These are phyloP conservation scores for Metschnikowia lunata DNA, from an alignment of 805 yeast species.

Conservation along the genomic window DNA sequence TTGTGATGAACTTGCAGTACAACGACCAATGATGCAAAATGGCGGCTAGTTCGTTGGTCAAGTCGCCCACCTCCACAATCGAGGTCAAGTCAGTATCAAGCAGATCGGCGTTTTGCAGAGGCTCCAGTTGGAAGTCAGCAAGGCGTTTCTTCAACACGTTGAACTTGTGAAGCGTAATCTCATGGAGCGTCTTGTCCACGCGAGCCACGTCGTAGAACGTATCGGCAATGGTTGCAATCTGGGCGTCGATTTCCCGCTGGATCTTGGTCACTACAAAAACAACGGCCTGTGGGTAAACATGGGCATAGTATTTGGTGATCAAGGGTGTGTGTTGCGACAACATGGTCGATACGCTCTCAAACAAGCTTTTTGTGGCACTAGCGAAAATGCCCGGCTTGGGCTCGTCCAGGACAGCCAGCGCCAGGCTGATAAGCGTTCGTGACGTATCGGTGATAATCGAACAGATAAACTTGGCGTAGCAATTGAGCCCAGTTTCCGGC, in stretches of 20 bases:
- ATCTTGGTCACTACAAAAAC: constrained; percentile 64
- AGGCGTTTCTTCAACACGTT: constrained; percentile 21
- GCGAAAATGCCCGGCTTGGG: constrained; percentile 51
- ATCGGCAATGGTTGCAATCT: constrained; percentile 82
- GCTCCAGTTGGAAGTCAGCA: constrained; percentile 4
- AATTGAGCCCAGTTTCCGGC: constrained; percentile 63
- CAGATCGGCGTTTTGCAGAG: constrained; percentile 12
- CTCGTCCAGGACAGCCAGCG: constrained; percentile 21
- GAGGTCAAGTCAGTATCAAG: constrained; percentile 40
- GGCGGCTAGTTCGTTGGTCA: constrained; percentile 65
- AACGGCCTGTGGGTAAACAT: constrained; percentile 54
- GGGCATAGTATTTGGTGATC: constrained; percentile 60
- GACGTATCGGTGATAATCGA: constrained; percentile 77
- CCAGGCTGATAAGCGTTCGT: constrained; percentile 53
- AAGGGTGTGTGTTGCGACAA: constrained; percentile 82
- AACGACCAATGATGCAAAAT: constrained; percentile 84
- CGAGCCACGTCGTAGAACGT: constrained; percentile 74
- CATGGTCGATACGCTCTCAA: constrained; percentile 81
- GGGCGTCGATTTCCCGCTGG: constrained; percentile 89
- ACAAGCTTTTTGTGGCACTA: constrained; percentile 58
- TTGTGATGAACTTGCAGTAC: constrained; percentile 67
- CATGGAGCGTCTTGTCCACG: constrained; percentile 51
- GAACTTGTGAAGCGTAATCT: constrained; percentile 47
- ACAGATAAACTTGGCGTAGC: constrained; percentile 84
- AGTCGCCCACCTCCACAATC: constrained; percentile 61